Conservation (phyloP, 441 rosid species). For the Macaranga tanarius region DNA sequence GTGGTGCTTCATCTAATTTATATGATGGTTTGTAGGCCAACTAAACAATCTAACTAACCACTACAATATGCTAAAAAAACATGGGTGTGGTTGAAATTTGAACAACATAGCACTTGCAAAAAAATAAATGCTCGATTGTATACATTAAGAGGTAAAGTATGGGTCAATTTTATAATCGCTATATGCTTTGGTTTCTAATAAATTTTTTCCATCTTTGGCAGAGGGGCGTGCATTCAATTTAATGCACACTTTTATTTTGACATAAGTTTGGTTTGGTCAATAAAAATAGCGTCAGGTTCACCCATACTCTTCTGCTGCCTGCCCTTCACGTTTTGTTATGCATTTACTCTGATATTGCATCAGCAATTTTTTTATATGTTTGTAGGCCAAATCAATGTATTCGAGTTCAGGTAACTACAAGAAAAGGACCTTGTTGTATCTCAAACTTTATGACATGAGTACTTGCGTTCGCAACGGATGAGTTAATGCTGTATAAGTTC, state of each 20-base stretch:
- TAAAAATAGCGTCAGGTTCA: neutral
- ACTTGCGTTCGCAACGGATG: too few species aligned
- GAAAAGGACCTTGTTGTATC: too few species aligned
- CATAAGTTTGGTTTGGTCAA: neutral
- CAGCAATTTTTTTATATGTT: too few species aligned
- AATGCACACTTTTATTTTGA: neutral
- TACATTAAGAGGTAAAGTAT: neutral
- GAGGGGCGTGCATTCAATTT: neutral
- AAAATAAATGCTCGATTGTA: neutral
- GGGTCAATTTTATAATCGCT: neutral
- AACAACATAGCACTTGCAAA: neutral
- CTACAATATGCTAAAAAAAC: neutral
- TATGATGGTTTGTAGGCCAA: neutral
- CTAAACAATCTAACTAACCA: too few species aligned
- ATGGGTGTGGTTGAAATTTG: neutral
- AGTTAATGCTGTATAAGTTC: too few species aligned
- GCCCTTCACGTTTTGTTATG: neutral
- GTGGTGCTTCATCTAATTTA: neutral
- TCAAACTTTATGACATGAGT: too few species aligned
- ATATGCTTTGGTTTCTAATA: neutral
- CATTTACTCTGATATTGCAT: too few species aligned
- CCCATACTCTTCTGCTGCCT: neutral
- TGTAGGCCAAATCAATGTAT: too few species aligned
- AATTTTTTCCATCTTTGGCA: neutral
- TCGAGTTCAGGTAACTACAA: too few species aligned